These are phyloP conservation scores for Penicillium griseofulvum DNA, from an alignment of 2,329 filamentous ascomycete species.

Conservation along the genomic window DNA sequence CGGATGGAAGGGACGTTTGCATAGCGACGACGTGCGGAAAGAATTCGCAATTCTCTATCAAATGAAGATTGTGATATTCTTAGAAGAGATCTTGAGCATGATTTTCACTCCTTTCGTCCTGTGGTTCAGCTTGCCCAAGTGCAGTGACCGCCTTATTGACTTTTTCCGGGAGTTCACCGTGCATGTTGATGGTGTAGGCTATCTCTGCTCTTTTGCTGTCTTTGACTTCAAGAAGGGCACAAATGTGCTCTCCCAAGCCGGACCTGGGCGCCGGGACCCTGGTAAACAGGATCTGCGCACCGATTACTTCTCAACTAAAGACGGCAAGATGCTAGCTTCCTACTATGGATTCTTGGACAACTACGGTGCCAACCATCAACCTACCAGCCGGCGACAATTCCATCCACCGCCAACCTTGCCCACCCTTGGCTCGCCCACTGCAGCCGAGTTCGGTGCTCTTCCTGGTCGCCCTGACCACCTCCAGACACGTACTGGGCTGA, in stretches of 20 bases:
- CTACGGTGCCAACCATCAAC: conserved; percentile 71
- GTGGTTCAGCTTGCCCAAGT: conserved; percentile 79
- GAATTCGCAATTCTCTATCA: conserved; percentile 92
- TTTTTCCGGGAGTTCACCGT: conserved; percentile 98
- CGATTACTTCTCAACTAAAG: conserved; percentile 91
- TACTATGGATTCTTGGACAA: conserved; percentile 94
- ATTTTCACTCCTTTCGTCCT: conserved; percentile 87
- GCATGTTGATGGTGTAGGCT: conserved; percentile 91
- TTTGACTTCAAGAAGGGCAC: conserved; percentile 92
- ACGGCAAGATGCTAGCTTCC: conserved; percentile 97
- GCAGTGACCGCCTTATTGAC: conserved; percentile 89
- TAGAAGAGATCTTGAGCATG: conserved; percentile 90
- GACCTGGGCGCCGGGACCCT: conserved; percentile 30
- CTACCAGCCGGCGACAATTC: conserved; percentile 53
- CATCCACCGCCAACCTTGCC: conserved; percentile 75
- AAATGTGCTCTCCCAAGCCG: conserved; percentile 50
- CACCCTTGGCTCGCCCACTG: conserved; percentile 61
- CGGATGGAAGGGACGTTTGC: conserved; percentile 85
- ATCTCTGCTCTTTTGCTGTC: conserved; percentile 95
- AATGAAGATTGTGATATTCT: conserved; percentile 84
- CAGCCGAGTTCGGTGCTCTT: conserved; percentile 47
- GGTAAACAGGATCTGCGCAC: conserved; percentile 67
- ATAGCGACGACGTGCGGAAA: conserved; percentile 86
- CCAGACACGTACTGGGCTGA: conserved; percentile 19
- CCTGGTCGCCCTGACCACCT: conserved; percentile 34